These are phyloP conservation scores for Talinum fruticosum DNA, from an alignment of 148 eudicot genomes.

Conservation along the genomic window DNA sequence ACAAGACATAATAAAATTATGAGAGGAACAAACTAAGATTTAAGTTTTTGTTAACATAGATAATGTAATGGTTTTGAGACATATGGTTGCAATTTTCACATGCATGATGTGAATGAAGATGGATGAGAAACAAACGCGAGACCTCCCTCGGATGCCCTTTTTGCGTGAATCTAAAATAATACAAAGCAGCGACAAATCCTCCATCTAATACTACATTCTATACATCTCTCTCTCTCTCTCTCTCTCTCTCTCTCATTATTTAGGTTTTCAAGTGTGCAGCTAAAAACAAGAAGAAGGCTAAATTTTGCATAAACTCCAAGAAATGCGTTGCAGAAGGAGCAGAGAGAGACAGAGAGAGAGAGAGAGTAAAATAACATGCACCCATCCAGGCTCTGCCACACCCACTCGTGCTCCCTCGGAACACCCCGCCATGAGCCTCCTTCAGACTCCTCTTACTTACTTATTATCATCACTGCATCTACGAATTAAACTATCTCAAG, in stretches of 20 bases:
- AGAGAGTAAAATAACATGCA: not conserved
- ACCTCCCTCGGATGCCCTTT: conserved; percentile 21
- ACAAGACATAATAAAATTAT: too few species aligned
- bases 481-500: too few species aligned
- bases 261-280: not conserved
- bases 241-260: not conserved
- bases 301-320: conserved; percentile 22
- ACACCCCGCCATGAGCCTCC: too few species aligned
- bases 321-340: conserved; percentile 18
- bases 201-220: not conserved
- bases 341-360: not conserved
- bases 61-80: too few species aligned
- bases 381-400: not conserved
- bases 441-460: too few species aligned
- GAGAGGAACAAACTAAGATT: too few species aligned
- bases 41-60: too few species aligned
- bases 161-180: conserved; percentile 13
- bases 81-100: not conserved
- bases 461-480: too few species aligned
- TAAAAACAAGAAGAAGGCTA: conserved; percentile 20
- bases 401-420: conserved; percentile 25
- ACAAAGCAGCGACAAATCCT: conserved; percentile 1
- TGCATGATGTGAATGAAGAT: not conserved
- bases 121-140: not conserved
- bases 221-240: conserved; percentile 3